Evolutionary conservation across 768 basidiomycete species (phyloP).

Genomic region (Boletus insuetus): DNA sequence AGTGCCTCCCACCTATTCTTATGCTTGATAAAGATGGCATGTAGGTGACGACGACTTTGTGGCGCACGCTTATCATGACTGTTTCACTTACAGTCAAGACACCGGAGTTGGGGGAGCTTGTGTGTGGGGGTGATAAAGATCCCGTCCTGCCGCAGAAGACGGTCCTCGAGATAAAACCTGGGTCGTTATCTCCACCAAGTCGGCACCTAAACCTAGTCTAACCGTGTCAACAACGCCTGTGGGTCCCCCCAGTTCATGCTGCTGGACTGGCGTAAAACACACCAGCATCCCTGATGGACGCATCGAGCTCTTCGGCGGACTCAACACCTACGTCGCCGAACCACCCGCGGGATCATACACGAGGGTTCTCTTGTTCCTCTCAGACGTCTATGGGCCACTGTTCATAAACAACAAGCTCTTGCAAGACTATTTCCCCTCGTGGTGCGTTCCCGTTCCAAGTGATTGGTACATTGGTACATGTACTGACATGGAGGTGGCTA

Average conservation of each 20-base stretch:
- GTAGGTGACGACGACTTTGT: background rate
- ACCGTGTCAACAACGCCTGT: constrained; percentile 35
- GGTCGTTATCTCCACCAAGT: background rate
- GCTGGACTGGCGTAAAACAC: constrained; percentile 50
- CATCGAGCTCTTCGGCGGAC: constrained; percentile 41
- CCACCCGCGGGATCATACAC: constrained; percentile 35
- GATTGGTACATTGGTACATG: too few relatives aligned
- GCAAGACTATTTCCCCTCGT: constrained; percentile 59
- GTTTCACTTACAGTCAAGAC: background rate
- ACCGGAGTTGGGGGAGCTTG: background rate
- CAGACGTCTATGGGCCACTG: constrained; percentile 55
- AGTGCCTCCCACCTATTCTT: too few relatives aligned
- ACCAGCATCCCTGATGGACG: constrained; percentile 45
- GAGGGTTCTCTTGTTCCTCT: constrained; percentile 51
- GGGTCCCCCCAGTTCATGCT: constrained; percentile 44
- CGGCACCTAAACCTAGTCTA: background rate
- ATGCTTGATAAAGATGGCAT: background rate
- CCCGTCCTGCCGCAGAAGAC: too few relatives aligned
- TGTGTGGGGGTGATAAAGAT: background rate
- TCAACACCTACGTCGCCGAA: constrained; percentile 54
- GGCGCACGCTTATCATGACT: background rate
- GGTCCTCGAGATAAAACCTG: background rate
- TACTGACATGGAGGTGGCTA: constrained; percentile 16
- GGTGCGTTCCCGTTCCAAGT: constrained; percentile 32
- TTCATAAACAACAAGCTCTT: constrained; percentile 54